Conservation (phyloP, 495 filamentous ascomycete genomes). For the Penicillium silybi region DNA sequence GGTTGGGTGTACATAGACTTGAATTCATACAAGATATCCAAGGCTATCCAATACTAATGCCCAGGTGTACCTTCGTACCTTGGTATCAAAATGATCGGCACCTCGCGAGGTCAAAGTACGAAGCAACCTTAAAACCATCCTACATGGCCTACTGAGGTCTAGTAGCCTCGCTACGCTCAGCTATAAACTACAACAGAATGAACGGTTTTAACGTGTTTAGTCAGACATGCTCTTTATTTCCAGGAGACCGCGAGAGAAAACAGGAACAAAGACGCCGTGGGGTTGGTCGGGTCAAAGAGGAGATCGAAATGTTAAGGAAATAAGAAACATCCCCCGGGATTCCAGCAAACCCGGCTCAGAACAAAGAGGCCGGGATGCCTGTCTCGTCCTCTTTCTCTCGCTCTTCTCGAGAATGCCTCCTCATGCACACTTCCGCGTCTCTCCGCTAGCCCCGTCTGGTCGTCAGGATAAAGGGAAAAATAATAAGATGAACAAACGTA, state of each 20-base stretch:
- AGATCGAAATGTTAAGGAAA: slow-evolving; percentile 24
- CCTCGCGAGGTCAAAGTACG: background rate
- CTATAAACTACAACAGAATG: background rate
- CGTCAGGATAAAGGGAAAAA: slow-evolving; percentile 23
- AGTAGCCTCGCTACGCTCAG: background rate
- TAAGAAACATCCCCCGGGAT: slow-evolving; percentile 11
- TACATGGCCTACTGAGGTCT: background rate
- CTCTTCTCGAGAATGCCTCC: slow-evolving; percentile 23
- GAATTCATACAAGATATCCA: background rate
- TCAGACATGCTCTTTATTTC: slow-evolving; percentile 38
- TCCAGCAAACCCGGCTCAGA: slow-evolving; percentile 6
- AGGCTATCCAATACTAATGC: too few species aligned
- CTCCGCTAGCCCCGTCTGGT: slow-evolving; percentile 32
- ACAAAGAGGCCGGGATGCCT: slow-evolving; percentile 8
- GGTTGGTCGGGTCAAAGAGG: slow-evolving; percentile 27
- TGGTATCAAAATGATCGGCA: background rate
- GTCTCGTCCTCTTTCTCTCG: slow-evolving; percentile 28
- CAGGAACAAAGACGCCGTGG: slow-evolving; percentile 31
- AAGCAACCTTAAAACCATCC: background rate
- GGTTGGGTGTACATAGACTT: background rate
- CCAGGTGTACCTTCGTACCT: background rate
- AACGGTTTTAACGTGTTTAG: slow-evolving; percentile 28
- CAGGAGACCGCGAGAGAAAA: slow-evolving; percentile 36
- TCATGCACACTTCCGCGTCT: slow-evolving; percentile 25
- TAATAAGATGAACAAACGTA: slow-evolving; percentile 23